Percentiles rank a stretch among this genome's conserved stretches.
Conservation (phyloP, 306 rosid genomes). For the Begonia loranthoides region DNA sequence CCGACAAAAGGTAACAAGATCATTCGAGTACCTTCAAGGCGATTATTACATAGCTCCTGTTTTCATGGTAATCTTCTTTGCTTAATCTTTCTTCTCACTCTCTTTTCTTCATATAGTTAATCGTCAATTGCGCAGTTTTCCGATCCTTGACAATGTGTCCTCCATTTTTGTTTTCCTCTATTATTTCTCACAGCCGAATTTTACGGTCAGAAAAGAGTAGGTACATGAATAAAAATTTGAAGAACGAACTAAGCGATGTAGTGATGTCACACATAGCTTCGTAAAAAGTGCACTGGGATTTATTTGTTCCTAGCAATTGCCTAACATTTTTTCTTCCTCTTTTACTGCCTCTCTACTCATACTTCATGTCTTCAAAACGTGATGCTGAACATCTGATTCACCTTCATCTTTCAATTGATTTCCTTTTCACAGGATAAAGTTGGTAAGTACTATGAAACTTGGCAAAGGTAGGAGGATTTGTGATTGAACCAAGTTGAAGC, state of each 20-base stretch:
- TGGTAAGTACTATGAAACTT: slow-evolving; percentile 58
- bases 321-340: no score
- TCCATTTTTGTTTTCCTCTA: not conserved
- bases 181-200: not conserved
- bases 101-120: no score
- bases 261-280: no score
- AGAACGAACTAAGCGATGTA: no score
- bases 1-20: slow-evolving; percentile 81
- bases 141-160: no score
- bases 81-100: not conserved
- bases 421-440: slow-evolving; percentile 77
- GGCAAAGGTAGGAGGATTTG: slow-evolving; percentile 14
- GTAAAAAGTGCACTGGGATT: no score
- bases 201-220: no score
- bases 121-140: no score
- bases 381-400: no score
- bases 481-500: slow-evolving; percentile 24
- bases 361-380: not conserved
- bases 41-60: slow-evolving; percentile 90
- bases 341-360: not conserved
- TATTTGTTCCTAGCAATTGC: no score
- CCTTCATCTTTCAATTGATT: slow-evolving; percentile 2
- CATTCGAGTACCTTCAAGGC: slow-evolving; percentile 73
- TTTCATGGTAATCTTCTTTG: slow-evolving; percentile 52
- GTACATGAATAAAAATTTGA: no score